Conservation (phyloP, 768 basidiomycete genomes). For the Tylopilus sp. region DNA sequence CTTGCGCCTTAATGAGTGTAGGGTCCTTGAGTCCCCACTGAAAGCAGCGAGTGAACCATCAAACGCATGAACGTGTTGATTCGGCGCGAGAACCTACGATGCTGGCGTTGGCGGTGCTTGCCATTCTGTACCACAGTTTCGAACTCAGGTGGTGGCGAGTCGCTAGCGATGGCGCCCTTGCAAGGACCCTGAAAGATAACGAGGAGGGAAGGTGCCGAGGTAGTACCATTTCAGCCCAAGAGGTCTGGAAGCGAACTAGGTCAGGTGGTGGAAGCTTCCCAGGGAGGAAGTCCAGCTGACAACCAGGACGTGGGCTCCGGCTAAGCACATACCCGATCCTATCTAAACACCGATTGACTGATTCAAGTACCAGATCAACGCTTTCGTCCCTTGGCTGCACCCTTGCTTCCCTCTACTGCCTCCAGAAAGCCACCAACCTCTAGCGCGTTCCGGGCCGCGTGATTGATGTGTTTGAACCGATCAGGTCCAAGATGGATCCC, state of each 20-base stretch:
- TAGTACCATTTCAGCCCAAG: conserved; percentile 10
- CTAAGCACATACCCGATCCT: background rate
- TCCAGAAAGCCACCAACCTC: conserved; percentile 87
- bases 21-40: conserved; percentile 79
- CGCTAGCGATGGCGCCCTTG: conserved; percentile 9
- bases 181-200: conserved; percentile 18
- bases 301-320: background rate
- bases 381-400: conserved; percentile 25
- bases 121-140: conserved; percentile 44
- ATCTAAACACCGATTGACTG: too few relatives aligned
- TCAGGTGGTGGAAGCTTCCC: conserved; percentile 1
- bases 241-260: background rate
- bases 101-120: conserved; percentile 39
- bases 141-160: conserved; percentile 1
- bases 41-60: background rate
- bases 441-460: conserved; percentile 88
- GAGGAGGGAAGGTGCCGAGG: conserved; percentile 14
- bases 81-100: conserved; percentile 29
- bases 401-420: conserved; percentile 30
- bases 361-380: conserved; percentile 14
- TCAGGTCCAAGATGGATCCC: conserved; percentile 90
- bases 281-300: background rate
- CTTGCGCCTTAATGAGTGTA: conserved; percentile 70
- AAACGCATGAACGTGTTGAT: background rate
- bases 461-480: conserved; percentile 90